Percentiles rank a stretch among this genome's conserved stretches.
Conservation (phyloP, 2,329 filamentous ascomycete species). For the Penicillium sp. region DNA sequence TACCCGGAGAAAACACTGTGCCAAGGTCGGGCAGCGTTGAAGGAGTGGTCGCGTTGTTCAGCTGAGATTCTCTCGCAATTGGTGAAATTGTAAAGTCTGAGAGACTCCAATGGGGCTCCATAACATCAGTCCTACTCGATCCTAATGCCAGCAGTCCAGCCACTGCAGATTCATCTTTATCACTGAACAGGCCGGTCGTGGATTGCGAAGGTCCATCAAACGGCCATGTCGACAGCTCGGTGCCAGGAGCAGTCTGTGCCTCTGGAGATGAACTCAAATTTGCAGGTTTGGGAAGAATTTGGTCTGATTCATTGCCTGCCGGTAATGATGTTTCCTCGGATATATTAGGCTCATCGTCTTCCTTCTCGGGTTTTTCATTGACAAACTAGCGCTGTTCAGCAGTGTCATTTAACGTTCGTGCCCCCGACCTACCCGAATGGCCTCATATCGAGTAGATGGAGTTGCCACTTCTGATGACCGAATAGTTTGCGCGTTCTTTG, state of each 20-base stretch:
- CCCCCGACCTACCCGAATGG: constrained; percentile 19
- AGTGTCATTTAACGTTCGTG: neutral
- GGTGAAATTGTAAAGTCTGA: constrained; percentile 7
- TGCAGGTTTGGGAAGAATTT: neutral
- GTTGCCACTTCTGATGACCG: constrained; percentile 13
- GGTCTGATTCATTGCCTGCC: neutral
- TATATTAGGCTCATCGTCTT: constrained; percentile 1
- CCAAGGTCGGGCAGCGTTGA: neutral
- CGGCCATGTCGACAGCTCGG: neutral
- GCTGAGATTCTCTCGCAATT: neutral
- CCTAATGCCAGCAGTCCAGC: constrained; percentile 27
- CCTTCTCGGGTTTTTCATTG: constrained; percentile 22
- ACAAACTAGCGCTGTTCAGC: constrained; percentile 23
- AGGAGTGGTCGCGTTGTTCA: neutral
- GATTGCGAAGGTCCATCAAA: neutral
- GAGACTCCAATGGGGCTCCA: neutral
- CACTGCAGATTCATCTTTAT: constrained; percentile 29
- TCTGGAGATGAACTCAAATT: neutral
- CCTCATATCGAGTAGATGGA: constrained; percentile 14
- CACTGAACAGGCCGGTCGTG: constrained; percentile 8
- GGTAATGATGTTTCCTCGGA: neutral
- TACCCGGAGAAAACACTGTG: neutral
- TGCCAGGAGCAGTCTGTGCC: neutral
- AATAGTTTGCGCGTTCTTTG: constrained; percentile 50
- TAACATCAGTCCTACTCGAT: constrained; percentile 6